These are phyloP conservation scores for Camelina laxa DNA, from an alignment of 345 rosid genomes.

Conservation along the genomic window DNA sequence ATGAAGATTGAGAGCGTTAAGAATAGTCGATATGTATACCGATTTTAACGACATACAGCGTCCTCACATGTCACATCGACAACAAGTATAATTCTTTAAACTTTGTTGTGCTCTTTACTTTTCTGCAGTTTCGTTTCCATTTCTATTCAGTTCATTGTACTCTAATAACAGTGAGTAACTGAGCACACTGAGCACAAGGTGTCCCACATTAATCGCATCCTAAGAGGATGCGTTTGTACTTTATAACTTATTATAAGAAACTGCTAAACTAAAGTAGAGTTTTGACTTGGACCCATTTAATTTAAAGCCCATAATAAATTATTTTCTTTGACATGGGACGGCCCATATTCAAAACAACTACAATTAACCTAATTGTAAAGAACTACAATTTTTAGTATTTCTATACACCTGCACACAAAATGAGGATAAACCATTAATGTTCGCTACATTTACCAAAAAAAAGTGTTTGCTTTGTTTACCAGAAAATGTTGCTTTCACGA, in stretches of 20 bases:
- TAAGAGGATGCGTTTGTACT: neutral
- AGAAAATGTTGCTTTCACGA: neutral
- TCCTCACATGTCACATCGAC: neutral
- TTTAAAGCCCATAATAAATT: neutral
- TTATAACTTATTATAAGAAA: neutral
- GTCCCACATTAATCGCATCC: neutral
- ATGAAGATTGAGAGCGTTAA: neutral
- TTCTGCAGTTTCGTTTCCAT: neutral
- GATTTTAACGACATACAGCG: neutral
- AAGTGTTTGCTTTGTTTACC: neutral
- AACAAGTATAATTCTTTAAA: neutral
- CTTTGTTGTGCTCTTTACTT: neutral
- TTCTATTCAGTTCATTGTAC: neutral
- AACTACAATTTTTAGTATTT: no score
- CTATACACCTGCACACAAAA: neutral
- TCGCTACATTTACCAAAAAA: neutral
- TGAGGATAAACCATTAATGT: slow-evolving; percentile 1
- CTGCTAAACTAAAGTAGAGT: neutral
- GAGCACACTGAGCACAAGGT: no score
- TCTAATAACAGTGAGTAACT: no score
- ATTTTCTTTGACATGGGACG: neutral
- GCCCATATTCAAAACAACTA: neutral
- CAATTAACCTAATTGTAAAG: neutral
- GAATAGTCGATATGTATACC: neutral
- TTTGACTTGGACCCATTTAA: neutral